Conservation (phyloP, 768 basidiomycete genomes). For the Roridomyces roridus region DNA sequence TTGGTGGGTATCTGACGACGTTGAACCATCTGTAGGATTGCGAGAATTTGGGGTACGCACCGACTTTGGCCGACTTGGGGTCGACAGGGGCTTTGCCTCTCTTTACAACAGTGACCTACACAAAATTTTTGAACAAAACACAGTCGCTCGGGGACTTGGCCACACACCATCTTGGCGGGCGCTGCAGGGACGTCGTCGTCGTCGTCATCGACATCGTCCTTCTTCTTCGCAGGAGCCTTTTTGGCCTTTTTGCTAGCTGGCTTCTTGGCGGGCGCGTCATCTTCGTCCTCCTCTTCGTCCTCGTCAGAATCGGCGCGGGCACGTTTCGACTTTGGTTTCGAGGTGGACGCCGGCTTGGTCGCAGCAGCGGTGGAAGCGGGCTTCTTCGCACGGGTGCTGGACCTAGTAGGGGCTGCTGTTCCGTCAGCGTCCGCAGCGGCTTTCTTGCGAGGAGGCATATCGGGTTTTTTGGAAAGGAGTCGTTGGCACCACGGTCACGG, state of each 20-base stretch:
- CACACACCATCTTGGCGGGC: constrained; percentile 54
- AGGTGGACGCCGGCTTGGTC: constrained; percentile 18
- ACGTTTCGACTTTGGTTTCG: constrained; percentile 38
- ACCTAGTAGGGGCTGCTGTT: constrained; percentile 39
- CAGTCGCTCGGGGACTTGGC: background rate
- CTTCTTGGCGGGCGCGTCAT: constrained; percentile 37
- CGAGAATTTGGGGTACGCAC: constrained; percentile 37
- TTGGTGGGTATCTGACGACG: constrained; percentile 51
- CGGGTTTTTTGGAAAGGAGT: constrained; percentile 15
- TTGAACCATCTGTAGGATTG: background rate
- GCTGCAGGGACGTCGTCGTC: constrained; percentile 29
- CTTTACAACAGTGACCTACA: constrained; percentile 49
- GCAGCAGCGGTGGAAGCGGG: constrained; percentile 31
- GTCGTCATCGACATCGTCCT: constrained; percentile 23
- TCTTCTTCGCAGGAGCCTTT: constrained; percentile 29
- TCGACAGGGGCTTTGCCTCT: constrained; percentile 65
- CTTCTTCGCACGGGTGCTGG: constrained; percentile 43
- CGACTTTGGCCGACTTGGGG: constrained; percentile 46
- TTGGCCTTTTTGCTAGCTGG: constrained; percentile 29
- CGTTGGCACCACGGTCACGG: constrained; percentile 17
- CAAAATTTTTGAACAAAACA: constrained; percentile 3
- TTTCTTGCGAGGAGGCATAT: constrained; percentile 57
- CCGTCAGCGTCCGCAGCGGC: constrained; percentile 35
- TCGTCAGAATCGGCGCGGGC: constrained; percentile 33
- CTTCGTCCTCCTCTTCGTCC: constrained; percentile 29